Evolutionary conservation across 495 filamentous ascomycete species (phyloP).

Genomic region (Aspergillus wentii): DNA sequence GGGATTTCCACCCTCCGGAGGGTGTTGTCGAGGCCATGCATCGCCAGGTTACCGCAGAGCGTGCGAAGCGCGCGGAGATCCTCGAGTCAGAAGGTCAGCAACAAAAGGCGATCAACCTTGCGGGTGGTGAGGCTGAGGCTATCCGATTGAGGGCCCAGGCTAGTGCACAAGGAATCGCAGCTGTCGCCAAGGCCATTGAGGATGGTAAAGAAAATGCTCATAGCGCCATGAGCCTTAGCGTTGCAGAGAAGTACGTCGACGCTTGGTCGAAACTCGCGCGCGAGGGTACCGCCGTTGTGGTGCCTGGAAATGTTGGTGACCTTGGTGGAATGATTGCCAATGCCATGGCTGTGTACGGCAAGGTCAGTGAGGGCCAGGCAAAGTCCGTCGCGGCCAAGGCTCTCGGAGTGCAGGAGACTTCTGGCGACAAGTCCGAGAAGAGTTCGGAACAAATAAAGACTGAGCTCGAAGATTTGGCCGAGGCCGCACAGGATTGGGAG

Average conservation of each 20-base stretch:
- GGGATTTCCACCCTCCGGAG: constrained; percentile 94
- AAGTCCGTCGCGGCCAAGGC: constrained; percentile 56
- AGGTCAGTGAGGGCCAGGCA: constrained; percentile 81
- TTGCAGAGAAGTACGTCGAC: constrained; percentile 97
- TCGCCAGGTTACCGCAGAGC: constrained; percentile 92
- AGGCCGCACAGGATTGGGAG: too few species aligned
- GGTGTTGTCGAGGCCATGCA: constrained; percentile 96
- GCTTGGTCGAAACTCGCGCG: constrained; percentile 88
- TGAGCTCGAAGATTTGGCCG: too few species aligned
- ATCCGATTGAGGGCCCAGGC: constrained; percentile 81
- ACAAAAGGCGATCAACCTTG: constrained; percentile 96
- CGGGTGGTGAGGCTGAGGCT: constrained; percentile 86
- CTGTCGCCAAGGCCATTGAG: constrained; percentile 69
- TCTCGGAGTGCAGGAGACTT: constrained; percentile 22
- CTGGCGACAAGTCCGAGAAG: constrained; percentile 7
- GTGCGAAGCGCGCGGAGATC: constrained; percentile 95
- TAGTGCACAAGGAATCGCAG: constrained; percentile 82
- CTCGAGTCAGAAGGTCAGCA: constrained; percentile 93
- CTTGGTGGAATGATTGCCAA: constrained; percentile 96
- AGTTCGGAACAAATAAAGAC: constrained; percentile 13
- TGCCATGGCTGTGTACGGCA: constrained; percentile 92
- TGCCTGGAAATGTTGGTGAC: constrained; percentile 97
- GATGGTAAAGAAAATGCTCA: constrained; percentile 70
- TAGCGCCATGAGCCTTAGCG: constrained; percentile 73
- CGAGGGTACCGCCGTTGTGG: constrained; percentile 89